Evolutionary conservation across 1,284 basidiomycete genomes (phyloP).

Genomic region (Trichosporon ovoides): DNA sequence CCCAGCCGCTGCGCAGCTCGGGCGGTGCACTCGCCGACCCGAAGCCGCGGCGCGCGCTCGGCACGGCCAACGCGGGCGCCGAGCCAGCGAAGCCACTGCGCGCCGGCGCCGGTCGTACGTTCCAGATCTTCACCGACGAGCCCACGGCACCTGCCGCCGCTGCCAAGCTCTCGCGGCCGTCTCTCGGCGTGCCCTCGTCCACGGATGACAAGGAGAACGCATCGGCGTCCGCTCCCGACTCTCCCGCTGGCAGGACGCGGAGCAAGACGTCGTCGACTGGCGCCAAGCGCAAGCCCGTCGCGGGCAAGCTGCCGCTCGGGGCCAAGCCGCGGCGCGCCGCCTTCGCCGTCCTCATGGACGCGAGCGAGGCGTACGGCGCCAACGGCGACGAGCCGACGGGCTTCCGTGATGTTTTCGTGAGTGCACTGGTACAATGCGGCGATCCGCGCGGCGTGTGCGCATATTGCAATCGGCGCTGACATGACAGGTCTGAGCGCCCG

Average conservation of each 20-base stretch:
- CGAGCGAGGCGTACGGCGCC: constrained; percentile 44
- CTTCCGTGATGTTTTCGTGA: constrained; percentile 21
- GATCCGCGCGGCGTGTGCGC: not conserved
- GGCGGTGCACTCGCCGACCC: not conserved
- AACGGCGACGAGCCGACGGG: constrained; percentile 35
- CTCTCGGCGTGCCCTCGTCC: not conserved
- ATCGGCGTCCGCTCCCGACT: constrained; percentile 9
- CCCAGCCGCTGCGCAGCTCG: not conserved
- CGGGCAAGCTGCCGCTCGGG: not conserved
- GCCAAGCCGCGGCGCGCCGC: not conserved
- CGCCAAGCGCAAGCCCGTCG: not conserved
- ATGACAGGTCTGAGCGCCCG: not conserved
- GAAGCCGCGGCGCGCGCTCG: not conserved
- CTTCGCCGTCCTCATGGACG: constrained; percentile 29
- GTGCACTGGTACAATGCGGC: not conserved
- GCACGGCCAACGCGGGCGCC: not conserved
- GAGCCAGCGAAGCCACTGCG: not conserved
- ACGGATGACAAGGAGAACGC: constrained; percentile 32
- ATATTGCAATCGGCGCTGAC: not conserved
- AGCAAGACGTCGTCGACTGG: constrained; percentile 6
- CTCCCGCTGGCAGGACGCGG: constrained; percentile 25
- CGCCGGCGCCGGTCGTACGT: not conserved
- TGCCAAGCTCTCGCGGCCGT: not conserved
- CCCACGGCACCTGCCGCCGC: not conserved
- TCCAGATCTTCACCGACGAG: constrained; percentile 11